Percentiles rank a stretch among this genome's conserved stretches.
Conservation (phyloP, 345 rosid species). For the Firmiana major region DNA sequence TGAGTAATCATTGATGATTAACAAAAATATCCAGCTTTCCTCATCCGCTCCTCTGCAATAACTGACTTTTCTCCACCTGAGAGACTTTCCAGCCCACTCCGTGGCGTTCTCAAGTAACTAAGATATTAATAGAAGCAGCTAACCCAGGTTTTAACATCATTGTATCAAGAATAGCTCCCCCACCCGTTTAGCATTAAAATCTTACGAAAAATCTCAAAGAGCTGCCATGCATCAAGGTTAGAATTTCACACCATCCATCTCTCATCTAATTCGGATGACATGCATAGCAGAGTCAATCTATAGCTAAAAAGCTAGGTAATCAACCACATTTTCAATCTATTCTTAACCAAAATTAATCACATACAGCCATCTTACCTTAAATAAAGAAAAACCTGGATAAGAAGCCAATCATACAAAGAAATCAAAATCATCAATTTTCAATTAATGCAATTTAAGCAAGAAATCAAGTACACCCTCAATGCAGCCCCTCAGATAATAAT, state of each 20-base stretch:
- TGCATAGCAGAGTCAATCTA: neutral
- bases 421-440: neutral
- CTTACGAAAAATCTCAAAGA: neutral
- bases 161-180: neutral
- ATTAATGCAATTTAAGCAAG: neutral
- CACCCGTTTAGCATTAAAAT: neutral
- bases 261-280: neutral
- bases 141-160: neutral
- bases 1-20: neutral
- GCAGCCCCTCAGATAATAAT: neutral
- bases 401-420: neutral
- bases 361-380: neutral
- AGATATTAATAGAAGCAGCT: neutral
- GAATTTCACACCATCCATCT: neutral
- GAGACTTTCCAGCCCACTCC: neutral
- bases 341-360: neutral
- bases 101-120: neutral
- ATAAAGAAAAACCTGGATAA: neutral
- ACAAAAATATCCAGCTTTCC: neutral
- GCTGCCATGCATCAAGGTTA: neutral
- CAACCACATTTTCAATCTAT: neutral
- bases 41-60: neutral
- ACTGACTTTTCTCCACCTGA: neutral
- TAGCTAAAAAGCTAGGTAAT: neutral
- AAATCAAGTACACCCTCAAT: constrained; percentile 2